Conservation (phyloP, 2,329 filamentous ascomycete species). For the Amylocarpus encephaloides region DNA sequence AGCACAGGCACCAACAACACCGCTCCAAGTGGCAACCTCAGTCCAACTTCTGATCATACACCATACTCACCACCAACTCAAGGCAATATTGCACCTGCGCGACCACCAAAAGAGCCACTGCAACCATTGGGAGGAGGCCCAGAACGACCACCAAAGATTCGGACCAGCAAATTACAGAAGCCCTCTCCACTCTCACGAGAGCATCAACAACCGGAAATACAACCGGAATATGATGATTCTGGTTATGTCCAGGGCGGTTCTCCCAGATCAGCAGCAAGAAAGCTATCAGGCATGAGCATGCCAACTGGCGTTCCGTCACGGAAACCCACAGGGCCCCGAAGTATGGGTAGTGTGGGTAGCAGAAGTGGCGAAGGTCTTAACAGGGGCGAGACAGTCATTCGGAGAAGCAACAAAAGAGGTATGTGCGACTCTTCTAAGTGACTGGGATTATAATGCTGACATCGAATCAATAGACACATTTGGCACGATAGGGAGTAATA, state of each 20-base stretch:
- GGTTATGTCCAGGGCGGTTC: constrained; percentile 19
- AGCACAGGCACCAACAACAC: constrained; percentile 28
- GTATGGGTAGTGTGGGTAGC: constrained; percentile 26
- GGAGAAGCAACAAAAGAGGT: constrained; percentile 47
- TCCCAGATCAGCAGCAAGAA: constrained; percentile 22
- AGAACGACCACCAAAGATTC: constrained; percentile 41
- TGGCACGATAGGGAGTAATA: constrained; percentile 43
- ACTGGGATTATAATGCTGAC: background rate
- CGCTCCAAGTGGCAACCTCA: constrained; percentile 17
- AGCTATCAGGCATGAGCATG: constrained; percentile 19
- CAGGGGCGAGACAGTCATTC: constrained; percentile 26
- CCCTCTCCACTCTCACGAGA: constrained; percentile 51
- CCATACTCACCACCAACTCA: constrained; percentile 23
- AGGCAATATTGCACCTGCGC: constrained; percentile 42
- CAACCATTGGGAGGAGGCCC: constrained; percentile 28
- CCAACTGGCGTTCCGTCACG: constrained; percentile 26
- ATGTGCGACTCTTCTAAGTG: constrained; percentile 12
- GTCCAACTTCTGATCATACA: constrained; percentile 29
- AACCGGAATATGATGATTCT: constrained; percentile 4
- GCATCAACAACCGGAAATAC: constrained; percentile 31
- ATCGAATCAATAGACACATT: constrained; percentile 36
- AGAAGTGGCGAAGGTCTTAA: constrained; percentile 25
- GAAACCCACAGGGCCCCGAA: constrained; percentile 32
- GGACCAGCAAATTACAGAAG: constrained; percentile 47
- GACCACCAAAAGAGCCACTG: constrained; percentile 58